Evolutionary conservation across 768 basidiomycete genomes (phyloP), one percentile per base, ranked within the genome.

Genomic region (Phylloporus scabripes): DNA sequence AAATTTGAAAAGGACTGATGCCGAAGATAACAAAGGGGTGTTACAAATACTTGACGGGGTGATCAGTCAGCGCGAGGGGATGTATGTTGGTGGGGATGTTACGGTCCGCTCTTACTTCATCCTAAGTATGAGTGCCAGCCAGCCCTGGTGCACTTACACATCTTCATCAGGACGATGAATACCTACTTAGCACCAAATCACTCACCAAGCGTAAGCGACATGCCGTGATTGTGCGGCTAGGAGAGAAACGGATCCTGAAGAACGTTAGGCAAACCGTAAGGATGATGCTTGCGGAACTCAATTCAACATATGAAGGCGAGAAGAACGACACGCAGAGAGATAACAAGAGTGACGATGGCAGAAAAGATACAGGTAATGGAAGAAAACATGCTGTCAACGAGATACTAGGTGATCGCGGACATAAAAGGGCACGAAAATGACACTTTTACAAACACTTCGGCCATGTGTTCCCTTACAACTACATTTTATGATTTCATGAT

Each of bases 191-290:
- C 14, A 20, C 34, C 7, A 48, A 49, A 7, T 49, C 47, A n/a
- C 60, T 78, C 1, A 48, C 73, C 4, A 49, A 70, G 45, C 80
- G 81, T 55, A 76, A 73, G 58, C 72, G 71, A 50, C 72, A 82
- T 50, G 91, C 92, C 1, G 61, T 84, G 7, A 68, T 87, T 40
- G 88, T 92, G 11, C 76, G 92, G 31, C 62, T 89, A 9, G 87
- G 88, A 4, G 92, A 94, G 70, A 92, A 92, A 68, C 69, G 76
- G 20, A 81, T 92, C 11, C 59, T 93, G 46, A 60, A 58, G 2
- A 56, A 54, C 1, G 51, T 66, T 0, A 56, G 70, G 38, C 52
- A 60, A 32, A 34, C n/a, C 14, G 24, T 64, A 7, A 23, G 20
- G 28, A 24, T 8, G 18, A 41, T 49, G 42, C 45, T 54, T 42